These are phyloP conservation scores for Lycium barbarum DNA, from an alignment of 257 asterid species.

Conservation along the genomic window DNA sequence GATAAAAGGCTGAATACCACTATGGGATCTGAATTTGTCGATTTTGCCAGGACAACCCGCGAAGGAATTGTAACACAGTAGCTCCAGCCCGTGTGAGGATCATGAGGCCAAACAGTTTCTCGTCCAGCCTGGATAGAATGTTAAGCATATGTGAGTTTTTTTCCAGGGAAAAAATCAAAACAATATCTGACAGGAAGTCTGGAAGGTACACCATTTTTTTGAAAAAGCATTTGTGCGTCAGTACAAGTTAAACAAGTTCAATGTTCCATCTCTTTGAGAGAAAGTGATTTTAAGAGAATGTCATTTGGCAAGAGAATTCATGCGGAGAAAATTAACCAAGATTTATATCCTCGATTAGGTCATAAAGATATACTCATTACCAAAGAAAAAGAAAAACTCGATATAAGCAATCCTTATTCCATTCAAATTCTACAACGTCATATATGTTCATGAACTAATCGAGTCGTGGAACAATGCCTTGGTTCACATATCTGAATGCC, in stretches of 20 bases:
- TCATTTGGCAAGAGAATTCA: background rate
- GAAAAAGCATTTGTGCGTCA: background rate
- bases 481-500: background rate
- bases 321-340: slow-evolving; percentile 1
- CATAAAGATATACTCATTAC: slow-evolving; percentile 6
- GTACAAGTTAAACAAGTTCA: background rate
- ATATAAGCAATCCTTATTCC: slow-evolving; percentile 11
- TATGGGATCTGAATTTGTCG: slow-evolving; percentile 91
- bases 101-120: slow-evolving; percentile 97
- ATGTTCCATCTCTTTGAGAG: slow-evolving; percentile 17
- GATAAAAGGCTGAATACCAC: slow-evolving; percentile 69
- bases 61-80: slow-evolving; percentile 91
- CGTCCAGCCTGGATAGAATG: slow-evolving; percentile 69
- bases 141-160: slow-evolving; percentile 18
- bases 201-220: background rate
- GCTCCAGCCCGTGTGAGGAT: slow-evolving; percentile 97
- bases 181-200: slow-evolving; percentile 8
- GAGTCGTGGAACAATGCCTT: background rate
- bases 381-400: background rate
- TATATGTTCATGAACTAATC: background rate
- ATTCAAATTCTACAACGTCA: background rate
- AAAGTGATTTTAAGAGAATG: slow-evolving; percentile 8
- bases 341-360: background rate
- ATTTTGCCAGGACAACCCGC: slow-evolving; percentile 91
- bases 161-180: slow-evolving; percentile 30